Evolutionary conservation across 306 rosid genomes (phyloP).

Genomic region (Argentina anserina): DNA sequence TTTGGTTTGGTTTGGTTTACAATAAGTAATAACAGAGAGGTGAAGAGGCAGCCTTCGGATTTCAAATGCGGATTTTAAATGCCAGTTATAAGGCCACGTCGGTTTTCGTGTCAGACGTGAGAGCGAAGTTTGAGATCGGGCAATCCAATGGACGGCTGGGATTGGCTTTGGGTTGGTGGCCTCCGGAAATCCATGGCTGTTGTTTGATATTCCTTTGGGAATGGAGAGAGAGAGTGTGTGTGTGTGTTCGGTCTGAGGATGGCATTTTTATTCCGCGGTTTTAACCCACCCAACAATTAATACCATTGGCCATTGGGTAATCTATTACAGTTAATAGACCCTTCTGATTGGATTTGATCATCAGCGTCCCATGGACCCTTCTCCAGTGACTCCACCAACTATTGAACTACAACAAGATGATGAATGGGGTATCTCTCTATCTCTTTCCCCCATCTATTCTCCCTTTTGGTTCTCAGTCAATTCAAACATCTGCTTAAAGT

Average conservation of each 20-base stretch:
- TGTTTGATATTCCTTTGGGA: constrained; percentile 9
- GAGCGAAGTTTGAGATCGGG: constrained; percentile 4
- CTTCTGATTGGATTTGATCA: constrained; percentile 26
- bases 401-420: constrained; percentile 48
- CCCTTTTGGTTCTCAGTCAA: background rate
- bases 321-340: no score
- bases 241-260: no score
- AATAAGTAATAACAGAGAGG: background rate
- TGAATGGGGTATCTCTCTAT: constrained; percentile 71
- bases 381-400: constrained; percentile 47
- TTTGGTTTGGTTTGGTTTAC: background rate
- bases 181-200: constrained; percentile 26
- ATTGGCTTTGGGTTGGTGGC: constrained; percentile 10
- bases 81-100: constrained; percentile 58
- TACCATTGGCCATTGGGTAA: no score
- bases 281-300: no score
- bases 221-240: background rate
- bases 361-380: constrained; percentile 73
- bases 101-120: constrained; percentile 27
- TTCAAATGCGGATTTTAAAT: constrained; percentile 78
- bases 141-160: constrained; percentile 25
- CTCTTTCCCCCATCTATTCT: background rate
- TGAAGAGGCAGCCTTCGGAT: constrained; percentile 49
- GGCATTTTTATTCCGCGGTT: no score
- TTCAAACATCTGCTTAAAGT: no score